phyloP scores from a whole-genome alignment of 2,329 filamentous ascomycete species.

The Bisporella sp. region DNA sequence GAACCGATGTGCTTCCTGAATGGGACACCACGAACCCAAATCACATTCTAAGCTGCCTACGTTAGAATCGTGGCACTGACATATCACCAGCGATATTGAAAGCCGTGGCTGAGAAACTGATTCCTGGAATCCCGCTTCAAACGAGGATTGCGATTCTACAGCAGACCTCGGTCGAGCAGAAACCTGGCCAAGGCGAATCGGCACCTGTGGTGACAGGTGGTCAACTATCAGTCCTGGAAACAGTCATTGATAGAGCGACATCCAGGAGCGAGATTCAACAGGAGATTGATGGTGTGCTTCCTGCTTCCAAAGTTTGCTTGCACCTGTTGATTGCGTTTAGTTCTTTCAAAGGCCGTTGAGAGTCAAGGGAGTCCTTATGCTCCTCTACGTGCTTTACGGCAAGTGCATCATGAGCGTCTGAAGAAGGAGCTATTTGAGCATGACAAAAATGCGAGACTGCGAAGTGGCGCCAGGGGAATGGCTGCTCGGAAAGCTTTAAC shows the following conservation, averaged over 20 bases:
- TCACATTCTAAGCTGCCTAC: no score
- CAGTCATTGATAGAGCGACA: conserved; percentile 57
- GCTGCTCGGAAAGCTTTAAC: conserved; percentile 70
- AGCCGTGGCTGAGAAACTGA: conserved; percentile 70
- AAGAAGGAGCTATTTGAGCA: conserved; percentile 58
- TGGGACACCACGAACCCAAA: no score
- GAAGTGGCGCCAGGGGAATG: conserved; percentile 69
- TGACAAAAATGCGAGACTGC: conserved; percentile 65
- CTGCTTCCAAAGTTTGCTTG: not conserved
- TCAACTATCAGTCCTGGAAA: conserved; percentile 50
- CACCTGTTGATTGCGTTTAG: conserved; percentile 23
- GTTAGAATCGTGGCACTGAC: no score
- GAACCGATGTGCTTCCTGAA: no score
- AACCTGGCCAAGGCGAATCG: conserved; percentile 25
- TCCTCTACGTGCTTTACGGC: conserved; percentile 53
- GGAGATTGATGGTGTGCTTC: conserved; percentile 49
- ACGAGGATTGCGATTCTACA: conserved; percentile 62
- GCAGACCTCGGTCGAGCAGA: conserved; percentile 36
- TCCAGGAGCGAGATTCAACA: conserved; percentile 48
- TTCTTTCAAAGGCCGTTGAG: conserved; percentile 54
- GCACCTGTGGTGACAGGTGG: conserved; percentile 17
- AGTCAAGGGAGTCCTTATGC: conserved; percentile 44
- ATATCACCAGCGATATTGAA: conserved; percentile 52
- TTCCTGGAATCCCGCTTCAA: conserved; percentile 65
- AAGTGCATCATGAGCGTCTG: conserved; percentile 54